Evolutionary conservation across 2,329 filamentous ascomycete species (phyloP).

Genomic region (Alternaria sp.): DNA sequence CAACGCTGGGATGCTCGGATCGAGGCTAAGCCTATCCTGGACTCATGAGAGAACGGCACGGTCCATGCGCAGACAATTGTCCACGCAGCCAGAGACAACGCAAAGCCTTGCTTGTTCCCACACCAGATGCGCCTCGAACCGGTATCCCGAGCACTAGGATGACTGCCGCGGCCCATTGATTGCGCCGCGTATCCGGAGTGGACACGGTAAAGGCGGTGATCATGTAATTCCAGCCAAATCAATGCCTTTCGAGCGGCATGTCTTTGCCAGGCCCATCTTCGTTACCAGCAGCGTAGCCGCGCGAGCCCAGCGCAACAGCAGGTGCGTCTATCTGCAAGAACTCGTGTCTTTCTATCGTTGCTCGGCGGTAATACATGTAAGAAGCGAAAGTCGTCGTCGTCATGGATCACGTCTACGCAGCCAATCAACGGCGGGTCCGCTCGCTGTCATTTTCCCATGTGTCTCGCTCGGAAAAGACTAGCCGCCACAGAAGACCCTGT

Average conservation of each 20-base stretch:
- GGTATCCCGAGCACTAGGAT: background rate
- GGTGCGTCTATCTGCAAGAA: constrained; percentile 1
- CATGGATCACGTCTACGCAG: constrained; percentile 6
- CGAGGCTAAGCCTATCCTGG: constrained; percentile 21
- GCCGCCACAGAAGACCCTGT: constrained; percentile 14
- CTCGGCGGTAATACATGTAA: constrained; percentile 6
- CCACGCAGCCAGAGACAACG: constrained; percentile 1
- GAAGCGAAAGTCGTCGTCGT: constrained; percentile 33
- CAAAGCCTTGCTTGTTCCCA: constrained; percentile 10
- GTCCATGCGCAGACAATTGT: constrained; percentile 3
- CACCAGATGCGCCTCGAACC: constrained; percentile 6
- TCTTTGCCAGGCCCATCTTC: background rate
- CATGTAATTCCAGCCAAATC: background rate
- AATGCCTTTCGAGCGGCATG: background rate
- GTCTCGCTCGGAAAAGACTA: constrained; percentile 4
- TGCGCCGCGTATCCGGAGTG: background rate
- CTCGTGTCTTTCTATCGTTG: constrained; percentile 6
- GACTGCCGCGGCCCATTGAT: background rate
- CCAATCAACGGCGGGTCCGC: constrained; percentile 19
- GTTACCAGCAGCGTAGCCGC: background rate
- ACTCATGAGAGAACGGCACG: constrained; percentile 11
- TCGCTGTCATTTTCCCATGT: constrained; percentile 10
- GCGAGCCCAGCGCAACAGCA: background rate
- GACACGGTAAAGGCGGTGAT: background rate
- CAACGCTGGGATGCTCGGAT: constrained; percentile 25